A percentile compares a stretch with the other conserved stretches of the same genome.
These are phyloP conservation scores for Gloeopeniophorella convolvens DNA, from an alignment of 768 basidiomycete genomes.

Conservation along the genomic window DNA sequence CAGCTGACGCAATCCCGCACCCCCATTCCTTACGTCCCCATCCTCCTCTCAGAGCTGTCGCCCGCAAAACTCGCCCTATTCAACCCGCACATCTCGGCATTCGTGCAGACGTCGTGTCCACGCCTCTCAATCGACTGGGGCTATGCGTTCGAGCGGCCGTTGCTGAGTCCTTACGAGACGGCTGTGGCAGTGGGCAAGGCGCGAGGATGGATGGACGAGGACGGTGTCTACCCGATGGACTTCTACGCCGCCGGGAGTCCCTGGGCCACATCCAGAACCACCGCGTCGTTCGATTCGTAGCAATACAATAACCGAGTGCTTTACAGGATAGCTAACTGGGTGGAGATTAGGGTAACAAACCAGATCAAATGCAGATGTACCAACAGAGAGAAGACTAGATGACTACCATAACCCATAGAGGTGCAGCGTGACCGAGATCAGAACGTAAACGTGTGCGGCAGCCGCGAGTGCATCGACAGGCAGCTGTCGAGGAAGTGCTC, in stretches of 20 bases:
- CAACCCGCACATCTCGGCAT: slow-evolving; percentile 72
- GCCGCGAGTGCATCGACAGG: slow-evolving; percentile 15
- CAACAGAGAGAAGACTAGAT: no score
- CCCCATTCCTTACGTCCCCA: slow-evolving; percentile 74
- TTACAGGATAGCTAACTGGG: no score
- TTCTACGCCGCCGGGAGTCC: slow-evolving; percentile 82
- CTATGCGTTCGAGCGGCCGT: slow-evolving; percentile 84
- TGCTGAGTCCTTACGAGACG: slow-evolving; percentile 91
- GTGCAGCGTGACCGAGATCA: no score
- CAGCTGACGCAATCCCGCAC: slow-evolving; percentile 52
- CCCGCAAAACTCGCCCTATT: slow-evolving; percentile 89
- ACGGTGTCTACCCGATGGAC: slow-evolving; percentile 85
- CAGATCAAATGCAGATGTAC: neutral
- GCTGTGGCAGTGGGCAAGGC: slow-evolving; percentile 73
- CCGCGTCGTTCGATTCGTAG: slow-evolving; percentile 11
- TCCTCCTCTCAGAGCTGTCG: slow-evolving; percentile 94
- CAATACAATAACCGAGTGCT: no score
- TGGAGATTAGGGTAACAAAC: no score
- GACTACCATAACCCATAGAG: no score
- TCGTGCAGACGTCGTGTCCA: slow-evolving; percentile 96
- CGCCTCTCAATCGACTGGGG: slow-evolving; percentile 98
- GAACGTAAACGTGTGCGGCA: slow-evolving; percentile 14
- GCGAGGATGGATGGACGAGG: slow-evolving; percentile 55
- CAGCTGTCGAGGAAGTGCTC: slow-evolving; percentile 24
- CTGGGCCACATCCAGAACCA: slow-evolving; percentile 64